Evolutionary conservation across 495 filamentous ascomycete genomes (phyloP).

Genomic region (Xylona heveae): DNA sequence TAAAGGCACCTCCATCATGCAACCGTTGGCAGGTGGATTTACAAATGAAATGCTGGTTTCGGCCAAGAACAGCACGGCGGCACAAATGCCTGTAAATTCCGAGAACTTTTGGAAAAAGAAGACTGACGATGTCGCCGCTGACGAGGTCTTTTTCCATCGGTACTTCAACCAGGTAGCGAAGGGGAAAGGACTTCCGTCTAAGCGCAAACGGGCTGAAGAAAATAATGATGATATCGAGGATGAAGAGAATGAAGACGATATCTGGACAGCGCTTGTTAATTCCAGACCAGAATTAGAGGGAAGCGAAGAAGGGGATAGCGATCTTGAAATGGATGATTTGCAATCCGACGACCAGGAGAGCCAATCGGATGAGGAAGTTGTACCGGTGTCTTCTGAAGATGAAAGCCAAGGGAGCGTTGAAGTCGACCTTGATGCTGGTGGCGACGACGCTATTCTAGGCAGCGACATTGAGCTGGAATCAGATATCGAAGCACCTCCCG

Average conservation of each 20-base stretch:
- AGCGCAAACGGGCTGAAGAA: slow-evolving; percentile 31
- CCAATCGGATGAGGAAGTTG: slow-evolving; percentile 23
- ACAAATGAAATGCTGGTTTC: slow-evolving; percentile 42
- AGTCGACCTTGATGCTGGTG: slow-evolving; percentile 28
- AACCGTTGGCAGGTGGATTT: slow-evolving; percentile 55
- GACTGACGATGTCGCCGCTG: slow-evolving; percentile 60
- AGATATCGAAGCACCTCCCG: slow-evolving; percentile 24
- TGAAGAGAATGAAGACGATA: slow-evolving; percentile 48
- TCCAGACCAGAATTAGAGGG: slow-evolving; percentile 60
- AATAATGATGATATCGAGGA: slow-evolving; percentile 17
- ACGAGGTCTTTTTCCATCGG: slow-evolving; percentile 95
- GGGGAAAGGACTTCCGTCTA: slow-evolving; percentile 20
- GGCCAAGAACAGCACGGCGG: slow-evolving; percentile 24
- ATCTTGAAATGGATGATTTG: slow-evolving; percentile 41
- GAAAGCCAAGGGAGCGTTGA: slow-evolving; percentile 18
- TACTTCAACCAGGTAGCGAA: slow-evolving; percentile 76
- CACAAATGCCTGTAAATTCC: slow-evolving; percentile 45
- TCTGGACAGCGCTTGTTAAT: slow-evolving; percentile 82
- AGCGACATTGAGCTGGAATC: slow-evolving; percentile 33
- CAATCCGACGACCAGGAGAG: slow-evolving; percentile 23
- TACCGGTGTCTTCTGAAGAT: slow-evolving; percentile 21
- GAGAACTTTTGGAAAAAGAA: slow-evolving; percentile 85
- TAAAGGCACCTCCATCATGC: slow-evolving; percentile 82
- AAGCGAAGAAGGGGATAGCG: slow-evolving; percentile 37
- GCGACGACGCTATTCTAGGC: slow-evolving; percentile 28